Percentiles rank a stretch among this genome's conserved stretches.
phyloP scores from a whole-genome alignment of 441 rosid species.

The Gossypium davidsonii region DNA sequence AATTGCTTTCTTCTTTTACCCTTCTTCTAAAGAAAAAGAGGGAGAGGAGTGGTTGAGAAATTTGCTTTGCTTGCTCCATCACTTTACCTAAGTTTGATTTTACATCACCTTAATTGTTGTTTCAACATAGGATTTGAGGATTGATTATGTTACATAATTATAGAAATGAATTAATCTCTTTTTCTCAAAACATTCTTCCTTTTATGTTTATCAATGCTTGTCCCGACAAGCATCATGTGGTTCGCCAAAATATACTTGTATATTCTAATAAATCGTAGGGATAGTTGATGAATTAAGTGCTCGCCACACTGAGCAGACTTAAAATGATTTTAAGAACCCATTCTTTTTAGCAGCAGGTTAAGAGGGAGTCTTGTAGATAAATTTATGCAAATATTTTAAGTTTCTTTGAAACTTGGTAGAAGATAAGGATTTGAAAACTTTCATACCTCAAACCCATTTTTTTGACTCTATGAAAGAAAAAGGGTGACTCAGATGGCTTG shows the following conservation, averaged over 20 bases:
- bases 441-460: constrained; percentile 9
- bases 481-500: not conserved
- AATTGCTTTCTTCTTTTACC: too few relatives aligned
- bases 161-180: not conserved
- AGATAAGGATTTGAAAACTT: constrained; percentile 7
- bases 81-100: too few relatives aligned
- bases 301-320: not conserved
- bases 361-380: not conserved
- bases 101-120: too few relatives aligned
- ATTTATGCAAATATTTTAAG: not conserved
- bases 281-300: not conserved
- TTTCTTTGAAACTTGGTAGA: not conserved
- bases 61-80: too few relatives aligned
- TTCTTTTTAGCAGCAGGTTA: not conserved
- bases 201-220: not conserved
- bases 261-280: not conserved
- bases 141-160: too few relatives aligned
- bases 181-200: not conserved
- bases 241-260: not conserved
- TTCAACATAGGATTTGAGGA: too few relatives aligned
- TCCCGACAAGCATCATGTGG: constrained; percentile 6
- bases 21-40: too few relatives aligned
- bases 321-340: too few relatives aligned
- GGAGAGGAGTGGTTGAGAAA: too few relatives aligned
- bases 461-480: not conserved